Conservation (phyloP, 371 early-diverging fungal species). For the Syncephalastrum contaminatum region DNA sequence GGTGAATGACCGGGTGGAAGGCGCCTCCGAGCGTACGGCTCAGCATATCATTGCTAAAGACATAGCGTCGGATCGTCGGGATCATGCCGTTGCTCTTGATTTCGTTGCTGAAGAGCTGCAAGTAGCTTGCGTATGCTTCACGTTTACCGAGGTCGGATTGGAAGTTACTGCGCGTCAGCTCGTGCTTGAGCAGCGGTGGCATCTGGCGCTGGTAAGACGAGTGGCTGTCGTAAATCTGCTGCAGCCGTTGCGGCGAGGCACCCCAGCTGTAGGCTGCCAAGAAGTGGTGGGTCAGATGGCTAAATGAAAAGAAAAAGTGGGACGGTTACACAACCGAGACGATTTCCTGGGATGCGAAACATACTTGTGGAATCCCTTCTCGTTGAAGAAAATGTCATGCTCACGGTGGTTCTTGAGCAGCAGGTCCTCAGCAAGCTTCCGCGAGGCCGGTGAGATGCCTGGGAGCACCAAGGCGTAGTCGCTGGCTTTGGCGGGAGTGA, state of each 20-base stretch:
- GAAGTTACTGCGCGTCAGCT: constrained; percentile 42
- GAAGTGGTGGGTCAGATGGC: constrained; percentile 55
- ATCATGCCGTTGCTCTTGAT: constrained; percentile 41
- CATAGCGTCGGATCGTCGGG: constrained; percentile 48
- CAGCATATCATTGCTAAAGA: constrained; percentile 44
- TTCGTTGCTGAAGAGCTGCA: constrained; percentile 48
- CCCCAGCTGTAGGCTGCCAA: constrained; percentile 59
- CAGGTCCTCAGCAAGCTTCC: constrained; percentile 28
- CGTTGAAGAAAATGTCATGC: constrained; percentile 46
- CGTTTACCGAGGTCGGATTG: constrained; percentile 38
- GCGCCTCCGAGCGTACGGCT: constrained; percentile 48
- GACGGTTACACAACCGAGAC: background rate
- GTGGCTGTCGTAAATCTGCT: constrained; percentile 51
- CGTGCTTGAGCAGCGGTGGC: constrained; percentile 20
- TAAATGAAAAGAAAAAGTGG: constrained; percentile 8
- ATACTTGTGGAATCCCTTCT: constrained; percentile 46
- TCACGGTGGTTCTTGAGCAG: constrained; percentile 34
- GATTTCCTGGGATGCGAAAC: background rate
- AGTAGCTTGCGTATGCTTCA: constrained; percentile 44
- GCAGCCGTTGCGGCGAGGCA: constrained; percentile 43
- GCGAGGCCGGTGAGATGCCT: constrained; percentile 33
- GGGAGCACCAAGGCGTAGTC: constrained; percentile 28
- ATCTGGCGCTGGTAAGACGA: constrained; percentile 33
- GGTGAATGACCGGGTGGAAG: constrained; percentile 64
- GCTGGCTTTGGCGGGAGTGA: constrained; percentile 12